Conservation (phyloP, 2,329 filamentous ascomycete species). For the Colletotrichum cordylinicola region DNA sequence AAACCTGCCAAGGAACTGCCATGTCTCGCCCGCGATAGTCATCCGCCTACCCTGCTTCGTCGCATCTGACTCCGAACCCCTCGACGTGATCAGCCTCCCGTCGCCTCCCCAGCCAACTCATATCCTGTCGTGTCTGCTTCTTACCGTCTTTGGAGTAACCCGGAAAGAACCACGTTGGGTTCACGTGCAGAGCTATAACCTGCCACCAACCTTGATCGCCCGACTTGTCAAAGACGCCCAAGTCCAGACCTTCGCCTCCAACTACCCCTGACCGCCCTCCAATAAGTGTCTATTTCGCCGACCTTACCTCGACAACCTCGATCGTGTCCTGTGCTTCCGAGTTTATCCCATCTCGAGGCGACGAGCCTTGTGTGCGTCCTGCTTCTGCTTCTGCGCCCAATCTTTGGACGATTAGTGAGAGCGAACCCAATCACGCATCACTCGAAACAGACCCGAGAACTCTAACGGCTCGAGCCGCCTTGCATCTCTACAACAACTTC, state of each 20-base stretch:
- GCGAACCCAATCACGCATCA: not conserved
- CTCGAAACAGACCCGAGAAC: conserved; percentile 6
- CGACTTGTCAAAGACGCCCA: not conserved
- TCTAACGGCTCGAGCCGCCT: conserved; percentile 6
- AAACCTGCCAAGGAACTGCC: conserved; percentile 2
- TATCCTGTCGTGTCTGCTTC: not conserved
- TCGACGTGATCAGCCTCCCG: not conserved
- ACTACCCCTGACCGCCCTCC: not conserved
- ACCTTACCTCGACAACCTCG: not conserved
- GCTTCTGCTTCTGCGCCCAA: not conserved
- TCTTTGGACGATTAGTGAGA: not conserved
- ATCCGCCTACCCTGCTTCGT: conserved; percentile 11
- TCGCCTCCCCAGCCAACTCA: not conserved
- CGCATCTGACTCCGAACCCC: conserved; percentile 15
- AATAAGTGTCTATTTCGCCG: not conserved
- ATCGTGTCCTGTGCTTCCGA: not conserved
- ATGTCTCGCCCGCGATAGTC: conserved; percentile 20
- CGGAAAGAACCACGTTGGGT: not conserved
- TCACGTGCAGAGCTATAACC: not conserved
- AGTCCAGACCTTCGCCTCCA: not conserved
- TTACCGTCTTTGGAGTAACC: not conserved
- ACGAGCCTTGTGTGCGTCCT: not conserved
- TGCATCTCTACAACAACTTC: not conserved
- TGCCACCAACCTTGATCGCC: not conserved
- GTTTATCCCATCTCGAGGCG: not conserved